Conservation (phyloP, 169 alveolate species). For the Plasmodium blacklocki region DNA sequence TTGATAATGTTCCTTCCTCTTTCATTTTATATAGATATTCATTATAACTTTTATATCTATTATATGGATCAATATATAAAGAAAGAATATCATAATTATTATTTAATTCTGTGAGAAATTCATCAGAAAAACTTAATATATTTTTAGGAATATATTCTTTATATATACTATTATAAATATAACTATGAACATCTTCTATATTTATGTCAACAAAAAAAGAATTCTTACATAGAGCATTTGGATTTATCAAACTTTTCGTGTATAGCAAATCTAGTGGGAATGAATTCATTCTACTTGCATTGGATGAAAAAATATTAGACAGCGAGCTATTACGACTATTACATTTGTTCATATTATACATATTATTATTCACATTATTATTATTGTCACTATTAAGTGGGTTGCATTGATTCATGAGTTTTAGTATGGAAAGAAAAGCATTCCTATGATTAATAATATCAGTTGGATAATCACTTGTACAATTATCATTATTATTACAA, state of each 20-base stretch:
- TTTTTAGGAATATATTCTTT: constrained; percentile 6
- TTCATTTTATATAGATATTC: constrained; percentile 31
- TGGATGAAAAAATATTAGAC: no score
- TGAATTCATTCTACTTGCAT: no score
- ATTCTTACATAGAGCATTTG: neutral
- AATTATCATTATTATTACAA: neutral
- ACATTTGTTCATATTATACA: no score
- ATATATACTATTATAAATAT: constrained; percentile 9
- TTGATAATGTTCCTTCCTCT: neutral
- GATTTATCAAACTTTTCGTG: no score
- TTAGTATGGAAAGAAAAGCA: no score
- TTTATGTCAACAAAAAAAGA: neutral
- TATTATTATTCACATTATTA: no score
- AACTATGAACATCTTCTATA: constrained; percentile 22
- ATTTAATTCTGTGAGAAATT: constrained; percentile 30
- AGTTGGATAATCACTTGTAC: neutral
- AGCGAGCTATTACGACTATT: no score
- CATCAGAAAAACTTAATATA: constrained; percentile 31
- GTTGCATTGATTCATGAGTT: no score
- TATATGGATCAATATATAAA: constrained; percentile 20
- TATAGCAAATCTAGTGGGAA: no score
- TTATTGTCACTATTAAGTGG: no score
- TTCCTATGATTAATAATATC: no score
- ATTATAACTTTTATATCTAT: constrained; percentile 23
- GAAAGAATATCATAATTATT: constrained; percentile 45